Evolutionary conservation across 2,329 filamentous ascomycete species (phyloP), one percentile per base, ranked within the genome.

Genomic region (Venturia pyrina): DNA sequence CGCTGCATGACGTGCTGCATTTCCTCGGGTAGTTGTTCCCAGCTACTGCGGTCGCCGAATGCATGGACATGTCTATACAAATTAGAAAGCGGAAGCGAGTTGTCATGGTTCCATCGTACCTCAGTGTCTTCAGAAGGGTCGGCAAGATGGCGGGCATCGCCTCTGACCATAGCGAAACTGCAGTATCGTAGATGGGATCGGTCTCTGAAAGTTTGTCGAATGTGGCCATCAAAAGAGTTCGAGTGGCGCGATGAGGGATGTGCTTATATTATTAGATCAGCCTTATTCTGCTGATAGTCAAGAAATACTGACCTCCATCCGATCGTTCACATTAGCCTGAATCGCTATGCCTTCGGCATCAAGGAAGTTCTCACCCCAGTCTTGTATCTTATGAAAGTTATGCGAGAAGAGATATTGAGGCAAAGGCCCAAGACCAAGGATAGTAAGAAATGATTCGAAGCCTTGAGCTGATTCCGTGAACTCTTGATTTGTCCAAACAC

Each of bases 201-300:
- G 84, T 83, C 70, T 89, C 90, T 62, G 91, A 89, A 8, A 98
- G 78, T 73, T 91, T 91, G 70, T 99, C 96, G 0, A 95, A 93
- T 0, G 93, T 96, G 62, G 93, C 93, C 1, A 89, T 90, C n/a
- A 99, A 79, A 73, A 98, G 90, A 0, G 91, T 91, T 74, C 97
- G 97, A 1, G 93, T 97, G 7, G 90, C 85, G 66, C 93, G 87
- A 53, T 99, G 78, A 4, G 95, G 95, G 17, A 98, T 78, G 67
- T 83, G 60, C 37, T 59, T 44, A 19, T 5, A 5, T 37, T 21
- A 62, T 62, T 28, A 62, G 60, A 2, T 28, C 60, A 62, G 17
- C 37, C 1, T 34, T n/a, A 1, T 13, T 13, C 15, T 17, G 24
- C 34, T n/a, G 28, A 32, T 10, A 44, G 19, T 34, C 3, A 15